phyloP scores from a whole-genome alignment of 2,329 filamentous ascomycete genomes.

The Dactylellina leptospora region DNA sequence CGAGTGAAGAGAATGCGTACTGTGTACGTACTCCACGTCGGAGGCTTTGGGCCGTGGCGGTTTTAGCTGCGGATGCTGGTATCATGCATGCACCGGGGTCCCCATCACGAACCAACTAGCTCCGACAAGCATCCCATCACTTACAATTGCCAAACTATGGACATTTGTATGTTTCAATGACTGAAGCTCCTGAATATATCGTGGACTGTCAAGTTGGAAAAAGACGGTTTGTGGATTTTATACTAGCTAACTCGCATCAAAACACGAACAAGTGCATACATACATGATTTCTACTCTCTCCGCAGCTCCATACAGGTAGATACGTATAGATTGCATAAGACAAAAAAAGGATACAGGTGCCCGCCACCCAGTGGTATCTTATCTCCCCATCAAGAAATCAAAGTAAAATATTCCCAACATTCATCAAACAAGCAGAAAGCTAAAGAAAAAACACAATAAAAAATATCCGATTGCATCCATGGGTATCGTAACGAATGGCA shows the following conservation, averaged over 20 bases:
- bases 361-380: slow-evolving; percentile 44
- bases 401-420: background rate
- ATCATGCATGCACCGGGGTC: background rate
- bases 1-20: background rate
- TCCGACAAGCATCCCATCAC: background rate
- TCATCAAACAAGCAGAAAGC: slow-evolving; percentile 5
- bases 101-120: background rate
- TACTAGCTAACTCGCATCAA: no score
- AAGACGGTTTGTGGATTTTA: no score
- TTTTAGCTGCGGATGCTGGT: background rate
- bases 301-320: background rate
- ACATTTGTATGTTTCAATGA: background rate
- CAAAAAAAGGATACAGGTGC: background rate
- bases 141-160: no score
- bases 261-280: background rate
- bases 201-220: background rate
- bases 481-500: slow-evolving; percentile 58
- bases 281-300: slow-evolving; percentile 2
- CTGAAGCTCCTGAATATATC: background rate
- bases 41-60: slow-evolving; percentile 4
- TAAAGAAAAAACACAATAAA: slow-evolving; percentile 6
- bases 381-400: slow-evolving; percentile 5
- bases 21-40: slow-evolving; percentile 8
- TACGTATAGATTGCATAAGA: background rate
- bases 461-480: slow-evolving; percentile 36